Conservation (phyloP, 345 rosid genomes). For the Hibiscus tridactylites region DNA sequence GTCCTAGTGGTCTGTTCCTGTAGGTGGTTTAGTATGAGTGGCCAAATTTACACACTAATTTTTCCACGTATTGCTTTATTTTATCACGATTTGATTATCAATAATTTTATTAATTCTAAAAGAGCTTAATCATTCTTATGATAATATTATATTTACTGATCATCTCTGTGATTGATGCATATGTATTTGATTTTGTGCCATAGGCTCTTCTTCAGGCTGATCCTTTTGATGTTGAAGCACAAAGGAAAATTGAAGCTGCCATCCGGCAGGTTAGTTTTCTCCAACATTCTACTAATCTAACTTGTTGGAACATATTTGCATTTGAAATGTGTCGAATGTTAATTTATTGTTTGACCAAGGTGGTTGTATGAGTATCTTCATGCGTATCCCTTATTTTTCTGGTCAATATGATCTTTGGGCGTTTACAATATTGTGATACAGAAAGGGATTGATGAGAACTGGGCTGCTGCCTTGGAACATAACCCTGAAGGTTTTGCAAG, state of each 20-base stretch:
- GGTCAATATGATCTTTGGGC: neutral
- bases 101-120: neutral
- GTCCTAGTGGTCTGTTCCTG: neutral
- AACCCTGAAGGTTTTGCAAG: conserved; percentile 98
- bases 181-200: conserved; percentile 2
- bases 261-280: conserved; percentile 68
- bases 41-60: neutral
- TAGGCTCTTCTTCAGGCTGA: conserved; percentile 92
- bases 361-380: neutral
- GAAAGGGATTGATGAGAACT: conserved; percentile 99
- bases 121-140: neutral
- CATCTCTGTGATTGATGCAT: neutral
- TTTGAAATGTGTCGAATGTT: neutral
- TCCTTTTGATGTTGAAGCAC: conserved; percentile 97
- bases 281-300: neutral
- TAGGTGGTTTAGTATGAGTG: neutral
- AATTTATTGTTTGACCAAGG: neutral
- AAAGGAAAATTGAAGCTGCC: conserved; percentile 95
- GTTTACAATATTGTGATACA: conserved; percentile 24
- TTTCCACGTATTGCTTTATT: neutral
- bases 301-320: neutral
- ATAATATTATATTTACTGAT: neutral
- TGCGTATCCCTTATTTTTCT: neutral
- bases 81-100: neutral
- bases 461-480: conserved; percentile 97